These are phyloP conservation scores for Saccharomyces cerevisiae DNA, from an alignment of 805 yeast species.

Conservation along the genomic window DNA sequence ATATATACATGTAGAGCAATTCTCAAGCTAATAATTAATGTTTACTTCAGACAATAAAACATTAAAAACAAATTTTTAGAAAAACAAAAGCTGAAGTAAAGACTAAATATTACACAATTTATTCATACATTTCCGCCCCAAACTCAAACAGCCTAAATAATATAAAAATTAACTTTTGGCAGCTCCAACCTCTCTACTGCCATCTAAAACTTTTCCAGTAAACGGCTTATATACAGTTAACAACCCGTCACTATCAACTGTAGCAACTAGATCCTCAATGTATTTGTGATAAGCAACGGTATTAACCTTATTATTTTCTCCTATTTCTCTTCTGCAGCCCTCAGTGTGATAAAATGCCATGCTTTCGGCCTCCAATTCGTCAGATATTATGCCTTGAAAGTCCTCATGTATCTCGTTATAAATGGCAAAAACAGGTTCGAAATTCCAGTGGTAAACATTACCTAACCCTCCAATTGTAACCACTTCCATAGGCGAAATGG, in stretches of 20 bases:
- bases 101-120: background rate
- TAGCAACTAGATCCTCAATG: slow-evolving; percentile 20
- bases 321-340: slow-evolving; percentile 23
- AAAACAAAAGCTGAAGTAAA: background rate
- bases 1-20: background rate
- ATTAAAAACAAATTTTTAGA: background rate
- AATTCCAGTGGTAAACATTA: slow-evolving; percentile 29
- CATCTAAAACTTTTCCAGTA: slow-evolving; percentile 14
- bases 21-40: background rate
- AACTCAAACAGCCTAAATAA: background rate
- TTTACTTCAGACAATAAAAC: background rate
- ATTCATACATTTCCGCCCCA: background rate
- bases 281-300: slow-evolving; percentile 20
- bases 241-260: slow-evolving; percentile 25
- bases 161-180: background rate
- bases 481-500: slow-evolving; percentile 18
- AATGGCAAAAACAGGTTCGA: slow-evolving; percentile 32
- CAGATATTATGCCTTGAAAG: background rate
- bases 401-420: slow-evolving; percentile 20
- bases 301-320: slow-evolving; percentile 8
- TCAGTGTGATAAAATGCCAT: slow-evolving; percentile 26
- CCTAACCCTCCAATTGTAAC: slow-evolving; percentile 26
- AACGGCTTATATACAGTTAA: slow-evolving; percentile 25
- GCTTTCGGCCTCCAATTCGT: slow-evolving; percentile 6
- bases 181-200: slow-evolving; percentile 3